Evolutionary conservation across 2,329 filamentous ascomycete species (phyloP).

Genomic region (Macroventuria anomochaeta): DNA sequence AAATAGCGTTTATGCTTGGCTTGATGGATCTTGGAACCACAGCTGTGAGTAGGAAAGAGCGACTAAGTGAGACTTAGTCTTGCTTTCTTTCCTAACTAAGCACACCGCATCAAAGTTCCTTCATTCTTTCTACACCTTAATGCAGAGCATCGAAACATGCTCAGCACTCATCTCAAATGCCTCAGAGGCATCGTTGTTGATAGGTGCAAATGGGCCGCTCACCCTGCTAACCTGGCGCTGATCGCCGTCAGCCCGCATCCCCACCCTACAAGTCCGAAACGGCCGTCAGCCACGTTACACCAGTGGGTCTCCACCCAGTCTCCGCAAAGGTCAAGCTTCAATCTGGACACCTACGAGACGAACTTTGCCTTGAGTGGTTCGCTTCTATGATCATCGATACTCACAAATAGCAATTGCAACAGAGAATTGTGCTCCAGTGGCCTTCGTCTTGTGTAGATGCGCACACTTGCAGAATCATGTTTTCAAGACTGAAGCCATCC

Average conservation of each 20-base stretch:
- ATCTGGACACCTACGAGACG: too few species aligned
- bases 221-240: not conserved
- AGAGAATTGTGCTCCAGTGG: too few species aligned
- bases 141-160: not conserved
- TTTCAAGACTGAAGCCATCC: too few species aligned
- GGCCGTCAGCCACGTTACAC: not conserved
- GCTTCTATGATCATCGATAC: too few species aligned
- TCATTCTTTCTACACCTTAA: not conserved
- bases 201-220: not conserved
- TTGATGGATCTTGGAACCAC: too few species aligned
- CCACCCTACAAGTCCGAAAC: constrained; percentile 8
- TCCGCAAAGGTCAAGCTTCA: constrained; percentile 2
- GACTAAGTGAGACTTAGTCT: not conserved
- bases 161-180: not conserved
- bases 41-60: too few species aligned
- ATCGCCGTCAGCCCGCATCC: constrained; percentile 7
- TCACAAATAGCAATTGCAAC: too few species aligned
- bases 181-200: not conserved
- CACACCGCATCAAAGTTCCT: too few species aligned
- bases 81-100: not conserved
- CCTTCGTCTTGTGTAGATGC: too few species aligned
- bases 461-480: too few species aligned
- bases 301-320: constrained; percentile 5
- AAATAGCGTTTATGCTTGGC: too few species aligned
- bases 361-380: too few species aligned